Evolutionary conservation across 2,329 filamentous ascomycete species (phyloP), one percentile per base, ranked within the genome.

Genomic region (Claviceps lovelessii): DNA sequence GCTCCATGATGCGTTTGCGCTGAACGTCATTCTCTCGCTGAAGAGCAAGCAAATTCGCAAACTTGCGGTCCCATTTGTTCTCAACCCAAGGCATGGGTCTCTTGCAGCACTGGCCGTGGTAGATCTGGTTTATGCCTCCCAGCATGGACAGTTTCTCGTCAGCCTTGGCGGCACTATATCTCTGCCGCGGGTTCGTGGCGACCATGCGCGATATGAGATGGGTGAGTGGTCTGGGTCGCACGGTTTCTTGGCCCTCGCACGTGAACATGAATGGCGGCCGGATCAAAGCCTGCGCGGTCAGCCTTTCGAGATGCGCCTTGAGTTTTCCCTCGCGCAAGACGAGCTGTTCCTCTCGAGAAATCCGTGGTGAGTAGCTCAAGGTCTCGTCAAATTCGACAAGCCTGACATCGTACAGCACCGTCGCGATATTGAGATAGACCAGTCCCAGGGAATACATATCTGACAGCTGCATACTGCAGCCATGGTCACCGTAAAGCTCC

Each of bases 361-460:
- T 57, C 11, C 60, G 59, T 8, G 53, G 39, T 13, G 61, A 54
- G 45, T 68, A 68, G 54, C 56, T 68, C 9, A 74, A 59, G 2
- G 69, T 61, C 11, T 67, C 63, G 19, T 76, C 69, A 57, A 73
- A 74, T 10, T 70, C 67, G 17, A 63, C 61, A 15, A 73, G 58
- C 2, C 67, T 64, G 10, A 64, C 68, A 39, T 71, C 65, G 58
- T 76, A 74, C 0, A 76, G 59, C 2, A 73, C 64, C 0, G 72
- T 73, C 2, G 72, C 67, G 17, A 76, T 69, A 56, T 70, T 73
- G 7, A 76, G 61, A 51, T 72, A 71, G 1, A 77, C 69, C 2
- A 76, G 63, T 0, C 74, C 75, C 3, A 77, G 68, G 1, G 73
- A 75, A 58, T 74, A 77, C 5, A 76, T 68, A 57, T 77, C 74